These are phyloP conservation scores for Arthrobotrys iridis DNA, from an alignment of 2,329 filamentous ascomycete species.

Conservation along the genomic window DNA sequence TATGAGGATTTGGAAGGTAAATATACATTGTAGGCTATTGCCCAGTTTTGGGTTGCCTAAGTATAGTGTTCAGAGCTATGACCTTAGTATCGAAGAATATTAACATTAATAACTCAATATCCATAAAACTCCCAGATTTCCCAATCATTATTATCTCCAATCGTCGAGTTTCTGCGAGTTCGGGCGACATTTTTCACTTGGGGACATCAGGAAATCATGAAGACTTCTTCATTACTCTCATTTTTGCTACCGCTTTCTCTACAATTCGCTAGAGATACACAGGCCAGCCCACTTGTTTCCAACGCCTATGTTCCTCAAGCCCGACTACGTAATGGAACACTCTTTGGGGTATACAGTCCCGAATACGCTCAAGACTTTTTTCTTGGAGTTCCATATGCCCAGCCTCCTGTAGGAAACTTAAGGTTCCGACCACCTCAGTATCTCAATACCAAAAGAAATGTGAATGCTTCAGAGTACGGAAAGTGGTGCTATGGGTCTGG, in stretches of 20 bases:
- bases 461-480: conserved; percentile 58
- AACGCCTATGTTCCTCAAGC: neutral
- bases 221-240: neutral
- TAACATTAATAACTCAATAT: neutral
- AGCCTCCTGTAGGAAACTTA: conserved; percentile 67
- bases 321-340: conserved; percentile 64
- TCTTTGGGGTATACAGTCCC: conserved; percentile 62
- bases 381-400: conserved; percentile 69
- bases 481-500: conserved; percentile 58
- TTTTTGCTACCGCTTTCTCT: neutral
- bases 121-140: neutral
- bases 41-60: too few relatives aligned
- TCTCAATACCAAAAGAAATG: conserved; percentile 55
- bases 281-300: neutral
- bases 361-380: conserved; percentile 66
- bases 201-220: neutral
- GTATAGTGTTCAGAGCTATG: too few relatives aligned
- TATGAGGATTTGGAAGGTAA: neutral
- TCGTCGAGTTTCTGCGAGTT: neutral
- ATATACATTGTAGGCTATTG: neutral
- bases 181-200: neutral
- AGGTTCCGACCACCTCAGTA: conserved; percentile 63
- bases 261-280: neutral
- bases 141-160: neutral
- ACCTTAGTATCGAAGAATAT: neutral